Evolutionary conservation across 139 green algal species (phyloP).

Genomic region (Desmodesmus armatus): DNA sequence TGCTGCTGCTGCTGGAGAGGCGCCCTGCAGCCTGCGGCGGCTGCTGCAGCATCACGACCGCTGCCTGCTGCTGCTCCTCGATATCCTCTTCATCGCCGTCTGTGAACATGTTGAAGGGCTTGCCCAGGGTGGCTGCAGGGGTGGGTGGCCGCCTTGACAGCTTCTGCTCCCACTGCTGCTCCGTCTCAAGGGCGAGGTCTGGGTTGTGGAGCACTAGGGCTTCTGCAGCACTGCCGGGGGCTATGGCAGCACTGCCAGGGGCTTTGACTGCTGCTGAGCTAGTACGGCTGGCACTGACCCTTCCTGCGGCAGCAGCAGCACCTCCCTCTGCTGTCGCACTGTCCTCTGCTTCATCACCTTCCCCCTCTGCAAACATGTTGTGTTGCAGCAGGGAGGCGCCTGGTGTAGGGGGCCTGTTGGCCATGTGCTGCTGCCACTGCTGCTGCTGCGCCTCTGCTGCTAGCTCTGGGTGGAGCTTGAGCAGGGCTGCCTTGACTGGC

Average conservation of each 20-base stretch:
- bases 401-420: constrained; percentile 2
- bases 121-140: not conserved
- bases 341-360: no score
- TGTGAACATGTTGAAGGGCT: constrained; percentile 24
- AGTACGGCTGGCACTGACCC: no score
- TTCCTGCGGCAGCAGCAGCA: not conserved
- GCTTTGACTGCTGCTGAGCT: no score
- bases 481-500: not conserved
- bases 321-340: no score
- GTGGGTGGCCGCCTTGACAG: not conserved
- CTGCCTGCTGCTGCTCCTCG: not conserved
- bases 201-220: constrained; percentile 13
- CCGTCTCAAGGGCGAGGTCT: not conserved
- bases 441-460: not conserved
- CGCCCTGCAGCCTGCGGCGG: not conserved
- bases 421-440: not conserved
- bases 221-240: not conserved
- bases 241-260: no score
- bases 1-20: not conserved
- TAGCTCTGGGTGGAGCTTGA: not conserved
- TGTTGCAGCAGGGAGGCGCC: no score
- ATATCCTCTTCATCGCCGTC: not conserved
- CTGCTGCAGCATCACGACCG: not conserved
- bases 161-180: not conserved
- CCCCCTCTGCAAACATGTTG: no score